Evolutionary conservation across 306 rosid genomes (phyloP), one percentile per base, ranked within the genome.

Genomic region (Sophora flavescens): DNA sequence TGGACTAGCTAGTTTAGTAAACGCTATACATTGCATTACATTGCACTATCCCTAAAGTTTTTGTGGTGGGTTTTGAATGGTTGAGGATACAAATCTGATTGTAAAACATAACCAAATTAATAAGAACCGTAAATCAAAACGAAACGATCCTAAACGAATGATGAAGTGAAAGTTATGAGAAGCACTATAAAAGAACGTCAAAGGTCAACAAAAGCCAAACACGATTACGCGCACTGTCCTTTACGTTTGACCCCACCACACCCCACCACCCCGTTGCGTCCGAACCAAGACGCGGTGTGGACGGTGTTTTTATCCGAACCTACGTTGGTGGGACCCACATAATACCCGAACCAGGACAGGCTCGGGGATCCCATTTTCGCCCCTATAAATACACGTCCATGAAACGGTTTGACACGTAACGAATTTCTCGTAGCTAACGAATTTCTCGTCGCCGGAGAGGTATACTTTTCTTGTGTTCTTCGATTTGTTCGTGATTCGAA

Each of bases 231-330:
- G 78, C 56, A 63, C 2, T 50, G 58, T 1, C 6, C 12, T 17
- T n/a, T 6, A 1, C 42, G 1, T 8, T 32, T 41, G 47, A 41
- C 54, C 17, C 38, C 59, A 44, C 78, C 73, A 3, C 66, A 41
- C 54, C 17, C 26, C 59, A 44, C 78, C 73, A 3, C 66, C 53
- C 35, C 61, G 78, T 76, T 76, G 85, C 81, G 85, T 45, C 85
- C 85, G 85, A 83, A 83, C 84, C 86, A 70, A 82, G 85, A 64
- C 85, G 79, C 75, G 22, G 59, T 44, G 82, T 4, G 63, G 75
- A 82, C 78, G 85, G 85, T 69, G 85, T 33, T 28, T 69, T 68
- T 15, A 30, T 58, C 65, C 68, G 2, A 60, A 81, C 73, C 84
- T 61, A 68, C 11, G 42, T 61, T 72, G 0, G 63, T 57, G 85